Evolutionary conservation across 768 basidiomycete genomes (phyloP).

Genomic region (Pleurotus platypus): DNA sequence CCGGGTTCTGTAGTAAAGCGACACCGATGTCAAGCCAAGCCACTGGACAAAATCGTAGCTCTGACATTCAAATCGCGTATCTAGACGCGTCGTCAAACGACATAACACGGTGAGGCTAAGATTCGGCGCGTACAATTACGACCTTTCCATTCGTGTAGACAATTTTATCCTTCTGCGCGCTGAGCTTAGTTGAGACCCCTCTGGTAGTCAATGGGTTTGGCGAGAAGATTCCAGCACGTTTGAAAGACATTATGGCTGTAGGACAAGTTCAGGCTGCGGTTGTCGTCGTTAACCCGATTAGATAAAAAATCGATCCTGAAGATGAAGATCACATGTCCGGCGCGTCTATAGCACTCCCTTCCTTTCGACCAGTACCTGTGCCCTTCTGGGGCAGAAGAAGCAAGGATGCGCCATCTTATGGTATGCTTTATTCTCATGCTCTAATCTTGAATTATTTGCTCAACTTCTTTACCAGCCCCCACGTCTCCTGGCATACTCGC

Average conservation of each 20-base stretch:
- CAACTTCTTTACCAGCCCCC: too few species aligned
- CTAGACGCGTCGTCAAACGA: slow-evolving; percentile 30
- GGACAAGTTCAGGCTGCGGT: too few species aligned
- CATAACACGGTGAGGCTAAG: not conserved
- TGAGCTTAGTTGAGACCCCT: slow-evolving; percentile 70
- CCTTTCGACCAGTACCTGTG: too few species aligned
- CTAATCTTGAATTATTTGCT: too few species aligned
- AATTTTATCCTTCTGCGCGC: slow-evolving; percentile 73
- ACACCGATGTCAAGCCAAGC: not conserved
- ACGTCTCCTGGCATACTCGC: too few species aligned
- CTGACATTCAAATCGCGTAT: slow-evolving; percentile 80
- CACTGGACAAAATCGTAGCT: slow-evolving; percentile 5
- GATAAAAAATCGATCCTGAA: too few species aligned
- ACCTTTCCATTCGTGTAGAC: slow-evolving; percentile 83
- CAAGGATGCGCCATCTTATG: too few species aligned
- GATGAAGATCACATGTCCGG: too few species aligned
- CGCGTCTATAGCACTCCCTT: too few species aligned
- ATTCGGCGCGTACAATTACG: slow-evolving; percentile 69
- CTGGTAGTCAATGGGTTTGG: slow-evolving; percentile 67
- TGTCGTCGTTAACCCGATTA: too few species aligned
- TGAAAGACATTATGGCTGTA: slow-evolving; percentile 42
- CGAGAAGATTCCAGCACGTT: slow-evolving; percentile 49
- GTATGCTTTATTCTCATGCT: too few species aligned
- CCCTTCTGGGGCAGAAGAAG: too few species aligned
- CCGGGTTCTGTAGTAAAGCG: slow-evolving; percentile 51